Evolutionary conservation across 106 monocot species (phyloP).

Genomic region (Alisma plantagoaquatica): DNA sequence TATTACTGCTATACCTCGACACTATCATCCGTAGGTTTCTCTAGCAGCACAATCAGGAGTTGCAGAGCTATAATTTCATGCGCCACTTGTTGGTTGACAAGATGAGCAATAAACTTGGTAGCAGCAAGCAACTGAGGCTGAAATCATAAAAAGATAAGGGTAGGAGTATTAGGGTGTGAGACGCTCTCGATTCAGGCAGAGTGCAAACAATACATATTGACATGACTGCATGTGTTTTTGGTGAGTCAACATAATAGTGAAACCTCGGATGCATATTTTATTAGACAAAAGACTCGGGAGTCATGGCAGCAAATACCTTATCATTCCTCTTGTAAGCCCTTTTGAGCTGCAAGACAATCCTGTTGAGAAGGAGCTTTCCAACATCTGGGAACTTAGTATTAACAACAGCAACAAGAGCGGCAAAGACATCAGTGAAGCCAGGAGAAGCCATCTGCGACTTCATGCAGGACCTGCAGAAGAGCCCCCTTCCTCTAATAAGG

Average conservation of each 20-base stretch:
- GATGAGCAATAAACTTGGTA: conserved; percentile 91
- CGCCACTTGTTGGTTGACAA: conserved; percentile 92
- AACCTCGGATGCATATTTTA: no score
- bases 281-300: no score
- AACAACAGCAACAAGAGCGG: conserved; percentile 82
- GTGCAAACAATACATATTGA: no score
- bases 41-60: conserved; percentile 73
- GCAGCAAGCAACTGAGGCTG: conserved; percentile 89
- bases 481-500: conserved; percentile 70
- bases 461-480: conserved; percentile 93
- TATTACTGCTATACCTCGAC: conserved; percentile 48
- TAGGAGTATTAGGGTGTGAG: no score
- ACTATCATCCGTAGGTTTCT: conserved; percentile 92
- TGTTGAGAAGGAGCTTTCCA: conserved; percentile 63
- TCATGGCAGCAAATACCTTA: conserved; percentile 52
- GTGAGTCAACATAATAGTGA: no score
- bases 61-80: conserved; percentile 87
- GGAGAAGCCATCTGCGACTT: conserved; percentile 97
- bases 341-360: conserved; percentile 77
- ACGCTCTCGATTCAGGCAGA: no score
- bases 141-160: no score
- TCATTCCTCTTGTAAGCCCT: conserved; percentile 91
- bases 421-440: conserved; percentile 88
- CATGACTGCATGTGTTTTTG: no score
- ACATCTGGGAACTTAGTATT: conserved; percentile 94